Evolutionary conservation across 345 rosid genomes (phyloP).

Genomic region (Citrus cavaleriei): DNA sequence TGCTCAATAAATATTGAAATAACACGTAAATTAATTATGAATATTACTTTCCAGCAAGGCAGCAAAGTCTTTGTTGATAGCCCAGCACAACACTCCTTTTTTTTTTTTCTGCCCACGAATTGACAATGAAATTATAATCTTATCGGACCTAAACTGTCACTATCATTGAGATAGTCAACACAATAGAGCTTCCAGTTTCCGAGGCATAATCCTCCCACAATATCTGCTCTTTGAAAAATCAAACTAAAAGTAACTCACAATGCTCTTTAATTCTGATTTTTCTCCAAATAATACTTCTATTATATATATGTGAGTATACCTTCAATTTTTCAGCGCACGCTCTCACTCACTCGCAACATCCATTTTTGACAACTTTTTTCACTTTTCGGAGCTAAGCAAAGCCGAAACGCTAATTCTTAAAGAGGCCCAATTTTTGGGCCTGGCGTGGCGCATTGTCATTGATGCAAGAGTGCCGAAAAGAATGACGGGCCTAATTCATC

Average conservation of each 20-base stretch:
- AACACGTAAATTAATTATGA: too few relatives aligned
- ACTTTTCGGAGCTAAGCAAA: too few relatives aligned
- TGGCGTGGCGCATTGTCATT: neutral
- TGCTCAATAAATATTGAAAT: too few relatives aligned
- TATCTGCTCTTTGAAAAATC: neutral
- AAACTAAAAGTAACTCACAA: neutral
- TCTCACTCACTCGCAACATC: too few relatives aligned
- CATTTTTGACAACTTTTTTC: neutral
- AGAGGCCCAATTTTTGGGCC: neutral
- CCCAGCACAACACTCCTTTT: neutral
- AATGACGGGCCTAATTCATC: neutral
- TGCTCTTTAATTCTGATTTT: too few relatives aligned
- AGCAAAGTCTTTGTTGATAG: neutral
- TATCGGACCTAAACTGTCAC: neutral
- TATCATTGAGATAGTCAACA: neutral
- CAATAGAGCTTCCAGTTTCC: neutral
- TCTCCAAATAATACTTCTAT: neutral
- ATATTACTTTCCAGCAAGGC: neutral
- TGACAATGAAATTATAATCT: neutral
- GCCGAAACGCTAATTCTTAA: too few relatives aligned
- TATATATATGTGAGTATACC: too few relatives aligned
- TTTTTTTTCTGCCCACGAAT: neutral
- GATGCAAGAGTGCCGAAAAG: too few relatives aligned
- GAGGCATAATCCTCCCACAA: neutral
- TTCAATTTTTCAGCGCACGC: neutral